Evolutionary conservation across 441 rosid genomes (phyloP).

Genomic region (Adansonia grandidieri): DNA sequence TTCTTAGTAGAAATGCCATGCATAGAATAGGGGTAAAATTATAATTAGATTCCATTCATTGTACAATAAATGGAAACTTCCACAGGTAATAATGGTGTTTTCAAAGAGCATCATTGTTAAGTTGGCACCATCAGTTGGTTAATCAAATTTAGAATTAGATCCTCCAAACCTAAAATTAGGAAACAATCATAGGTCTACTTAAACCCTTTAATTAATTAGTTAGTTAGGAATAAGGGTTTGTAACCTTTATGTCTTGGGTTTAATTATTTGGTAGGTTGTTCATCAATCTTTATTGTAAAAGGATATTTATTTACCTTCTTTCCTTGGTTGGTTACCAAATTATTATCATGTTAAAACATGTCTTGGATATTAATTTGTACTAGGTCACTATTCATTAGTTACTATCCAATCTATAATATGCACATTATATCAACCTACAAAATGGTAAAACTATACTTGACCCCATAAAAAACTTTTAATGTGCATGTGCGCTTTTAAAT

Average conservation of each 20-base stretch:
- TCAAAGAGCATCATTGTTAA: background rate
- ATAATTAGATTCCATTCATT: too few species aligned
- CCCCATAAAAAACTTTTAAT: too few species aligned
- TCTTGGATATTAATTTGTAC: background rate
- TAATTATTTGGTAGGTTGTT: conserved; percentile 12
- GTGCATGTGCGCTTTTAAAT: too few species aligned
- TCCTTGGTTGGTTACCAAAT: conserved; percentile 13
- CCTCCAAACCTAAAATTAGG: background rate
- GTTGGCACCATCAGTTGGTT: conserved; percentile 6
- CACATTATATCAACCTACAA: too few species aligned
- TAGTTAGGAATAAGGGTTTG: background rate
- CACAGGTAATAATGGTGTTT: background rate
- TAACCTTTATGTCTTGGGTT: background rate
- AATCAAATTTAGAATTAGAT: background rate
- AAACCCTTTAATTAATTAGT: background rate
- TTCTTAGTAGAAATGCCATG: too few species aligned
- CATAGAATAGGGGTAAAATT: too few species aligned
- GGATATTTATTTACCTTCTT: background rate
- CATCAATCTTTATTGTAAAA: background rate
- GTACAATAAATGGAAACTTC: background rate
- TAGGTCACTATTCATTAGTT: background rate
- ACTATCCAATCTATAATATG: background rate
- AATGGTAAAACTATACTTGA: background rate
- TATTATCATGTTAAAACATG: background rate
- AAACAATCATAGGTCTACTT: background rate